Evolutionary conservation across 495 filamentous ascomycete genomes (phyloP).

Genomic region (Margaritispora aquatica): DNA sequence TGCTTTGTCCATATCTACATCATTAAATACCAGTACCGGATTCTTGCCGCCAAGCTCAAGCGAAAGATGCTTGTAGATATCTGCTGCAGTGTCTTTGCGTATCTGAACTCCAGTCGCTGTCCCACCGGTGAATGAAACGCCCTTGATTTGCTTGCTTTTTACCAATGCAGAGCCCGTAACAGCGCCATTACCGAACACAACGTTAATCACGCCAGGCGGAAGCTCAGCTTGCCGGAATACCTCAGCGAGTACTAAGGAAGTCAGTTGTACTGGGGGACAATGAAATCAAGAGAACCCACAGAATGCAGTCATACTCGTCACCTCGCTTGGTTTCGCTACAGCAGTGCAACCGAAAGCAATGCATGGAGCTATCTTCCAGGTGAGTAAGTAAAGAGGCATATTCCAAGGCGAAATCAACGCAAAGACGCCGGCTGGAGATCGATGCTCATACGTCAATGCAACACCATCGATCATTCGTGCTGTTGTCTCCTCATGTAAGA

Average conservation of each 20-base stretch:
- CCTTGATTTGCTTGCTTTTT: slow-evolving; percentile 41
- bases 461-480: slow-evolving; percentile 6
- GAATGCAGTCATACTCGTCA: slow-evolving; percentile 5
- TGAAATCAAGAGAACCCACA: background rate
- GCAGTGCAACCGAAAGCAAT: slow-evolving; percentile 5
- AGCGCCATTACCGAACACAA: slow-evolving; percentile 2
- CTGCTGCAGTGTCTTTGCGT: slow-evolving; percentile 30
- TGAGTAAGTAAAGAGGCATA: slow-evolving; percentile 53
- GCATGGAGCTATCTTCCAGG: slow-evolving; percentile 50
- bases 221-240: slow-evolving; percentile 1
- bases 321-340: slow-evolving; percentile 5
- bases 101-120: slow-evolving; percentile 30
- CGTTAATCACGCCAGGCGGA: slow-evolving; percentile 1
- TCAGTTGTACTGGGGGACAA: too few species aligned
- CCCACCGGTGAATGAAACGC: slow-evolving; percentile 57
- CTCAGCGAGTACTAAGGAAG: background rate
- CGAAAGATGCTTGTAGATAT: slow-evolving; percentile 46
- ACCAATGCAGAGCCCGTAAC: slow-evolving; percentile 31
- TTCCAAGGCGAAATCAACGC: slow-evolving; percentile 61
- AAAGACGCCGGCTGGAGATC: slow-evolving; percentile 40
- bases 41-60: slow-evolving; percentile 57
- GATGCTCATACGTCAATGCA: slow-evolving; percentile 4
- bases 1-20: slow-evolving; percentile 42
- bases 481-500: slow-evolving; percentile 1
- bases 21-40: slow-evolving; percentile 46